phyloP scores from a whole-genome alignment of 768 basidiomycete species.

The Mycena olivaceomarginata region DNA sequence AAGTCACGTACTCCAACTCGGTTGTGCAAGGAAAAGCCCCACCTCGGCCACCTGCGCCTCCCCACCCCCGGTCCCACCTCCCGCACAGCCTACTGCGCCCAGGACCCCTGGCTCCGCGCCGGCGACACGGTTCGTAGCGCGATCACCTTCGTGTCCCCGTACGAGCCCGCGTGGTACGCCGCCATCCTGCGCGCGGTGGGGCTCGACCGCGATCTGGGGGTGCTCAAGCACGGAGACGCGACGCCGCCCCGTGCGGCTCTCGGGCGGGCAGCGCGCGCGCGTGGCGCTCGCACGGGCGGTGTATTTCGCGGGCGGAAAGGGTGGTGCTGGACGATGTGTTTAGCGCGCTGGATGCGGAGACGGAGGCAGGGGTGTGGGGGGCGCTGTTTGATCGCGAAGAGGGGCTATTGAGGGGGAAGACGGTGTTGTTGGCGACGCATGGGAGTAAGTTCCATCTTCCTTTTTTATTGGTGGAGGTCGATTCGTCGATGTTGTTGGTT shows the following conservation, averaged over 20 bases:
- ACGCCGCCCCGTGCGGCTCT: constrained; percentile 9
- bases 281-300: constrained; percentile 29
- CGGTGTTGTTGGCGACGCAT: constrained; percentile 29
- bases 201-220: constrained; percentile 24
- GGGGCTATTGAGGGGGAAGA: constrained; percentile 17
- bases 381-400: constrained; percentile 10
- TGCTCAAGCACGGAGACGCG: neutral
- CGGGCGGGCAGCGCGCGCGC: constrained; percentile 19
- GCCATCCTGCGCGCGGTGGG: constrained; percentile 22
- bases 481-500: no score
- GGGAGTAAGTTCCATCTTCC: constrained; percentile 22
- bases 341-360: constrained; percentile 25
- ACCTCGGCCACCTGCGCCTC: no score
- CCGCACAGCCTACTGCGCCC: constrained; percentile 21
- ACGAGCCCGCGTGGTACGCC: constrained; percentile 20
- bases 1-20: no score
- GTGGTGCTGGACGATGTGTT: constrained; percentile 29
- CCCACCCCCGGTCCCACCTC: no score
- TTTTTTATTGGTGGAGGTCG: neutral
- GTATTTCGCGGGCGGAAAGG: constrained; percentile 14
- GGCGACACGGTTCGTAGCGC: constrained; percentile 14
- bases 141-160: constrained; percentile 2
- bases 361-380: constrained; percentile 22
- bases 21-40: no score
- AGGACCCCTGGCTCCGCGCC: constrained; percentile 24